phyloP scores from a whole-genome alignment of 2,329 filamentous ascomycete species.

The Talaromyces verruculosus region DNA sequence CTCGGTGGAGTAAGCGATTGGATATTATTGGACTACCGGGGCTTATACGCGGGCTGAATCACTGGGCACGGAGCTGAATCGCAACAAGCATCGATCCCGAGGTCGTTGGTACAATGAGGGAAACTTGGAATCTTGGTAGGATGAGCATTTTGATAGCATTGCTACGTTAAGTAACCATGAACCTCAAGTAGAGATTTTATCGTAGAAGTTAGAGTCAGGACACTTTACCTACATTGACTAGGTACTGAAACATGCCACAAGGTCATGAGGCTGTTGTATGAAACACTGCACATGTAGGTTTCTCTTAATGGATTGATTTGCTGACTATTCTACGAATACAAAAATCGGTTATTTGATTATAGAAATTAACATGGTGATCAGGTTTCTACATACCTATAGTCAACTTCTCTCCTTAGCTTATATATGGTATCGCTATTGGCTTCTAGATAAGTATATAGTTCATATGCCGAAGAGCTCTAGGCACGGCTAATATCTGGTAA shows the following conservation, averaged over 20 bases:
- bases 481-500: neutral
- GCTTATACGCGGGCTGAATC: neutral
- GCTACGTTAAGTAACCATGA: neutral
- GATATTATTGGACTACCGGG: too few species aligned
- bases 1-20: neutral
- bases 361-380: neutral
- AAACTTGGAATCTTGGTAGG: neutral
- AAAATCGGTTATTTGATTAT: neutral
- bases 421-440: neutral
- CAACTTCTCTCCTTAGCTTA: neutral
- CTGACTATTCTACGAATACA: neutral
- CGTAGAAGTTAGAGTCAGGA: neutral
- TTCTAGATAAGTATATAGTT: neutral
- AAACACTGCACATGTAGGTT: neutral
- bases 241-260: neutral
- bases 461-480: neutral
- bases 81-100: neutral
- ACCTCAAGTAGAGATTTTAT: neutral
- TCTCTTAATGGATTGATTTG: neutral
- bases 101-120: neutral
- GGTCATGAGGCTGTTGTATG: neutral
- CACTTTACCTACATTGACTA: neutral
- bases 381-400: neutral
- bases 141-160: neutral
- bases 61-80: neutral